These are phyloP conservation scores for Tylopilus felleus DNA, from an alignment of 768 basidiomycete species.

Conservation along the genomic window DNA sequence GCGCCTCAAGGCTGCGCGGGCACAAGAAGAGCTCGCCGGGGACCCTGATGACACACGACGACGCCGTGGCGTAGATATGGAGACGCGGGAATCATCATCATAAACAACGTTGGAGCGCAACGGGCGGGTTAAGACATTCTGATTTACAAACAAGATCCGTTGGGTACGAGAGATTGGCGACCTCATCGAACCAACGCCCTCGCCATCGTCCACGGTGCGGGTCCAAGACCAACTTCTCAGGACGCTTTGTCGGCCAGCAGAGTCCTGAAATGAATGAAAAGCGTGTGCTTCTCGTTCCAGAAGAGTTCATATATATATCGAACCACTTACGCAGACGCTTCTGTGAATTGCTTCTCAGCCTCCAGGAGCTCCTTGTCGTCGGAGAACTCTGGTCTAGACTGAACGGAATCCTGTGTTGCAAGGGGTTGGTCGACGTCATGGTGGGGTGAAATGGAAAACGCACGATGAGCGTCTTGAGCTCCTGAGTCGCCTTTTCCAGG, in stretches of 20 bases:
- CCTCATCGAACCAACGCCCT: not conserved
- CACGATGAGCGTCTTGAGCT: constrained; percentile 67
- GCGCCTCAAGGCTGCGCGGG: constrained; percentile 51
- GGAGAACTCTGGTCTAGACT: constrained; percentile 27
- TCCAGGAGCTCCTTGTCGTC: constrained; percentile 43
- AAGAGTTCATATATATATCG: constrained; percentile 1
- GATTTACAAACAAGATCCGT: no score
- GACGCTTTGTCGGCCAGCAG: constrained; percentile 11
- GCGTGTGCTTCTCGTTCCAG: not conserved
- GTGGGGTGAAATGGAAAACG: constrained; percentile 33
- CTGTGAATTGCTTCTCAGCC: constrained; percentile 58
- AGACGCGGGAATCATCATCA: constrained; percentile 21
- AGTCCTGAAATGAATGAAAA: constrained; percentile 20
- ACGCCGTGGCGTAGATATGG: constrained; percentile 15
- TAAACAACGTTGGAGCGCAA: no score
- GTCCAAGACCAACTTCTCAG: constrained; percentile 17
- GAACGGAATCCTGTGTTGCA: constrained; percentile 27
- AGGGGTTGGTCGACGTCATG: constrained; percentile 15
- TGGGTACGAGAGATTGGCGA: no score
- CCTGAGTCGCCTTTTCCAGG: constrained; percentile 58
- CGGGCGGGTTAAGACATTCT: no score
- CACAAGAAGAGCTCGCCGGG: constrained; percentile 19
- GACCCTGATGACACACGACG: constrained; percentile 8
- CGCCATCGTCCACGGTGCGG: constrained; percentile 18
- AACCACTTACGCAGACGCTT: constrained; percentile 42